These are phyloP conservation scores for Candida maesae DNA, from an alignment of 805 yeast species.

Conservation along the genomic window DNA sequence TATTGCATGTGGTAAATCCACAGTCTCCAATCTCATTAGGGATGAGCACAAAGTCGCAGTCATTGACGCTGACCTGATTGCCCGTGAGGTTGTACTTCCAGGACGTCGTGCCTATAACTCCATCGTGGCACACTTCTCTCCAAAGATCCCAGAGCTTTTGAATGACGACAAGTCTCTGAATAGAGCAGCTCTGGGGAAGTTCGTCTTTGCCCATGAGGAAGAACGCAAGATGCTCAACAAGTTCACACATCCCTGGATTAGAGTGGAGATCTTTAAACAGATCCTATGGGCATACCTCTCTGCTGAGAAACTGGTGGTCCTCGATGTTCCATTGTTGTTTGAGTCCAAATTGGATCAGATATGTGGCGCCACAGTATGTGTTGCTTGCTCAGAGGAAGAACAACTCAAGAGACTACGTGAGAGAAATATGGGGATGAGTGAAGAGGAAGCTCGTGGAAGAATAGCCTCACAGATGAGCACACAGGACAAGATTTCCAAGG, in stretches of 20 bases:
- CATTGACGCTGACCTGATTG: constrained; percentile 89
- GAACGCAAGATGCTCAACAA: constrained; percentile 60
- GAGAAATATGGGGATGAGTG: constrained; percentile 65
- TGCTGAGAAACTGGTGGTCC: constrained; percentile 51
- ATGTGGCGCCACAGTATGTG: constrained; percentile 71
- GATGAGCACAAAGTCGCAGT: constrained; percentile 52
- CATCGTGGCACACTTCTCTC: constrained; percentile 58
- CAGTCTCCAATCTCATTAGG: constrained; percentile 63
- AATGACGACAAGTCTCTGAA: constrained; percentile 42
- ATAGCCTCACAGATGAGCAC: constrained; percentile 74
- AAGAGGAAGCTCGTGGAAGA: constrained; percentile 66
- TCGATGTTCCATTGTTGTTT: constrained; percentile 89
- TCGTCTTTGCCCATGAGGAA: constrained; percentile 67
- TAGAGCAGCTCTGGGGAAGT: constrained; percentile 69
- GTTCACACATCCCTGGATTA: constrained; percentile 86
- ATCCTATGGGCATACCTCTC: constrained; percentile 54
- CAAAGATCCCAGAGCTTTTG: constrained; percentile 48
- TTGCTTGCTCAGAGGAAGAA: constrained; percentile 50
- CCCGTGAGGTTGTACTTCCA: constrained; percentile 81
- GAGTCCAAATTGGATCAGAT: constrained; percentile 68
- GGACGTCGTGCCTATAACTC: constrained; percentile 66
- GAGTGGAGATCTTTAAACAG: constrained; percentile 53
- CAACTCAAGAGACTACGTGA: constrained; percentile 61
- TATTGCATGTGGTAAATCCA: constrained; percentile 94
- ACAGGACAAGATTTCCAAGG: constrained; percentile 48